These are phyloP conservation scores for Holtermannia corniformis DNA, from an alignment of 768 basidiomycete genomes.

Conservation along the genomic window DNA sequence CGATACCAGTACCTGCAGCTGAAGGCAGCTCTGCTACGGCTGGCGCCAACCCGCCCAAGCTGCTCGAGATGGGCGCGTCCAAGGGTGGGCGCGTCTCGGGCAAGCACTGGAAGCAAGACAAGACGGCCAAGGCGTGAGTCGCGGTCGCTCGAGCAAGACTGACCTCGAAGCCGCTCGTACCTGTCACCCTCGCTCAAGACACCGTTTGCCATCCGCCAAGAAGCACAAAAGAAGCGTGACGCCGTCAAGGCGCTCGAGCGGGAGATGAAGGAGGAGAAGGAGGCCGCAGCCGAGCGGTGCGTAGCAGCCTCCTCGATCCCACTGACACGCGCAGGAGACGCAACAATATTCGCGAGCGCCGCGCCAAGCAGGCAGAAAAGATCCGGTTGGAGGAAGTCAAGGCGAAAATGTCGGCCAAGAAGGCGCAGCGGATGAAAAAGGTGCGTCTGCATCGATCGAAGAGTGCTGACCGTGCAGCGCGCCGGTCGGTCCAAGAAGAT, in stretches of 20 bases:
- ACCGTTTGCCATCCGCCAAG: slow-evolving; percentile 27
- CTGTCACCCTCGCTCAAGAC: slow-evolving; percentile 28
- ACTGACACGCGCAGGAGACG: slow-evolving; percentile 26
- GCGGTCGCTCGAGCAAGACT: not conserved
- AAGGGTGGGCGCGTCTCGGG: slow-evolving; percentile 6
- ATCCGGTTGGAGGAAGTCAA: slow-evolving; percentile 32
- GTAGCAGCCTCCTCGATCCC: no score
- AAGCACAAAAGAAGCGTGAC: slow-evolving; percentile 18
- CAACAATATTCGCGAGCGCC: slow-evolving; percentile 26
- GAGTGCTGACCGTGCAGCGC: slow-evolving; percentile 15
- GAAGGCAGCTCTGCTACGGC: not conserved
- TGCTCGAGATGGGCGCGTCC: not conserved
- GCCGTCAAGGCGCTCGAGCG: slow-evolving; percentile 32
- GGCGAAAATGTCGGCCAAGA: slow-evolving; percentile 40
- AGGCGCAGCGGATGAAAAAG: slow-evolving; percentile 40
- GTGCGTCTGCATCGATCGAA: slow-evolving; percentile 10
- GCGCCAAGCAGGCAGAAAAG: slow-evolving; percentile 34
- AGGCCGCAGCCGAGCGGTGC: slow-evolving; percentile 28
- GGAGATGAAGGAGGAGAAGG: slow-evolving; percentile 36
- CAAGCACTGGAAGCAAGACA: slow-evolving; percentile 13
- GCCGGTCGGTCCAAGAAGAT: slow-evolving; percentile 40
- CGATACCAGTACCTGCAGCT: not conserved
- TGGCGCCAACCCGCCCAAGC: not conserved
- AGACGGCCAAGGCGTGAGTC: slow-evolving; percentile 13
- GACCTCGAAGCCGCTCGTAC: slow-evolving; percentile 20